A percentile compares a stretch with the other conserved stretches of the same genome.
Conservation (phyloP, 2,329 filamentous ascomycete genomes). For the Eutypa lata region DNA sequence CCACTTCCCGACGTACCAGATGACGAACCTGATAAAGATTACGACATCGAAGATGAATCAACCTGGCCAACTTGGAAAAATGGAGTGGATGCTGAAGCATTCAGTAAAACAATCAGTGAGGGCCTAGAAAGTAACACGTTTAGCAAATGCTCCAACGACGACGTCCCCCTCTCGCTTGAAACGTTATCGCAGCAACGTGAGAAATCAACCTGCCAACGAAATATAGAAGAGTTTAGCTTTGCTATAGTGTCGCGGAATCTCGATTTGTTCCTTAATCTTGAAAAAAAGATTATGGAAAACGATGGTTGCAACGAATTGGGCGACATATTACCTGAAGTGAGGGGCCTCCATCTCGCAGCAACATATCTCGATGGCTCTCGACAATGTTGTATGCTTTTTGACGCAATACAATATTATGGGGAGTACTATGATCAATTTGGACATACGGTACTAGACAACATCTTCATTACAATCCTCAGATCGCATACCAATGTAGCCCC, state of each 20-base stretch:
- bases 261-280: not conserved
- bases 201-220: not conserved
- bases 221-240: conserved; percentile 10
- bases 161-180: not conserved
- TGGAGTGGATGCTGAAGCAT: not conserved
- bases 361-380: conserved; percentile 33
- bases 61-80: conserved; percentile 6
- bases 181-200: not conserved
- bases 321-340: conserved; percentile 7
- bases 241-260: conserved; percentile 21
- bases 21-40: not conserved
- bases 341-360: conserved; percentile 34
- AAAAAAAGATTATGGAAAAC: not conserved
- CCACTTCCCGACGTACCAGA: not conserved
- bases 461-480: conserved; percentile 35
- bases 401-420: not conserved
- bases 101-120: not conserved
- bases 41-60: conserved; percentile 10
- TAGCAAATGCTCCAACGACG: not conserved
- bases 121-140: not conserved
- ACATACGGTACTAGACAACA: conserved; percentile 36
- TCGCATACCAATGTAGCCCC: conserved; percentile 29
- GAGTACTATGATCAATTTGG: conserved; percentile 15
- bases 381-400: conserved; percentile 28
- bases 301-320: not conserved